Evolutionary conservation across 192 early-diverging fungal species (phyloP).

Genomic region (Powellomyces hirtus): DNA sequence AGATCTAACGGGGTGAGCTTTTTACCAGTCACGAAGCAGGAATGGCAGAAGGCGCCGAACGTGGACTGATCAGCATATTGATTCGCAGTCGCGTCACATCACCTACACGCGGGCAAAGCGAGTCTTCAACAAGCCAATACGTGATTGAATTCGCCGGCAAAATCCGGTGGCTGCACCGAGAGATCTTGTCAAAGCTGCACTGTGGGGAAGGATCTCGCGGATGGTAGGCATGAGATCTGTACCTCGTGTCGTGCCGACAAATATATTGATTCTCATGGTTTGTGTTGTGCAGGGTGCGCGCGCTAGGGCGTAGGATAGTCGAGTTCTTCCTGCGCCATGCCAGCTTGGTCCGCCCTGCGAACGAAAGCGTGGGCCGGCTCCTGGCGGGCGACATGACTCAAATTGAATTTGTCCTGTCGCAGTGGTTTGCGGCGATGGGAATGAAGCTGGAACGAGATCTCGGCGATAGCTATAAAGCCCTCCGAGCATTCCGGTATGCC

Average conservation of each 20-base stretch:
- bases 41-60: too few species aligned
- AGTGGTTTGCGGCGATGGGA: conserved; percentile 57
- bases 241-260: too few species aligned
- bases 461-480: conserved; percentile 53
- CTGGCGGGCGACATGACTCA: conserved; percentile 71
- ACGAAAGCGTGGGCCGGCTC: conserved; percentile 63
- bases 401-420: conserved; percentile 66
- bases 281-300: conserved; percentile 36
- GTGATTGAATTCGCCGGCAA: conserved; percentile 57
- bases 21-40: neutral
- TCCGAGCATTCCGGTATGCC: conserved; percentile 58
- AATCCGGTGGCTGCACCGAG: conserved; percentile 56
- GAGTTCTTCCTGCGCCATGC: conserved; percentile 69
- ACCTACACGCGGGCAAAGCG: conserved; percentile 5
- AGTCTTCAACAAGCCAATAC: conserved; percentile 54
- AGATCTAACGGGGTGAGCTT: conserved; percentile 50
- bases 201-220: conserved; percentile 61
- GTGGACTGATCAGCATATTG: too few species aligned
- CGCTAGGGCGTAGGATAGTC: conserved; percentile 41
- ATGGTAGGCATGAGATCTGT: conserved; percentile 42
- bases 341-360: conserved; percentile 57
- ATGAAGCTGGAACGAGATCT: conserved; percentile 57
- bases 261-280: too few species aligned
- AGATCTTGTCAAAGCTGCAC: conserved; percentile 53
- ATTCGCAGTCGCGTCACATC: neutral